Percentiles rank a stretch among this genome's conserved stretches.
phyloP scores from a whole-genome alignment of 805 yeast species.

The Candida vartiovaarae region DNA sequence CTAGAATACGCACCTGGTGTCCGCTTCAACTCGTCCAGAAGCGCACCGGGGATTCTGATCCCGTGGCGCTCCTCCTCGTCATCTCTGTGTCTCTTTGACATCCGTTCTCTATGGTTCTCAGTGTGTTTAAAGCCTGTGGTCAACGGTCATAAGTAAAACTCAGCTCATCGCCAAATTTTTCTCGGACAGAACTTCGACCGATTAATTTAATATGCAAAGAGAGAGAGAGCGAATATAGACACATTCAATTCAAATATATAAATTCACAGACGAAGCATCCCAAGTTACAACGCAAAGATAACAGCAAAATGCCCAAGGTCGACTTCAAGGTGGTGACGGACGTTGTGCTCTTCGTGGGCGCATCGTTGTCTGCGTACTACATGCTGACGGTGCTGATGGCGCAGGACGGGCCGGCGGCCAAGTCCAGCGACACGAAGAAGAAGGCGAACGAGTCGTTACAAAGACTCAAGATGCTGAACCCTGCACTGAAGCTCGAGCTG shows the following conservation, averaged over 20 bases:
- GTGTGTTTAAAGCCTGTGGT: background rate
- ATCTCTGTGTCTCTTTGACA: constrained; percentile 1
- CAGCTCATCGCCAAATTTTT: constrained; percentile 12
- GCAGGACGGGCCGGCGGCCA: constrained; percentile 38
- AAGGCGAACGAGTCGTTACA: constrained; percentile 52
- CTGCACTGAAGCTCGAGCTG: constrained; percentile 46
- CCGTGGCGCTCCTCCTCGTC: constrained; percentile 27
- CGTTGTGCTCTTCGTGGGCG: constrained; percentile 46
- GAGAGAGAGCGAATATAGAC: too few relatives aligned
- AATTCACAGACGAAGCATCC: too few relatives aligned
- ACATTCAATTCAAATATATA: too few relatives aligned
- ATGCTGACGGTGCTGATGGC: constrained; percentile 39
- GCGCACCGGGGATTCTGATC: constrained; percentile 48
- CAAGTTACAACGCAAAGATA: background rate
- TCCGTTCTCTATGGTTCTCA: background rate
- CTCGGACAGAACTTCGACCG: background rate
- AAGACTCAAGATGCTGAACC: constrained; percentile 51
- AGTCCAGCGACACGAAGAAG: constrained; percentile 53
- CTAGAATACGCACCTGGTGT: constrained; percentile 7
- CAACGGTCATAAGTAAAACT: background rate
- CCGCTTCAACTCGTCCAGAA: constrained; percentile 46
- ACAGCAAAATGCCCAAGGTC: constrained; percentile 16
- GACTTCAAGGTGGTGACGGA: constrained; percentile 38
- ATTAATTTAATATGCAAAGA: too few relatives aligned
- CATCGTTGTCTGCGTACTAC: constrained; percentile 66